Base-by-base conservation (phyloP, 129 eudicot species). In the Lonicera japonica region DNA sequence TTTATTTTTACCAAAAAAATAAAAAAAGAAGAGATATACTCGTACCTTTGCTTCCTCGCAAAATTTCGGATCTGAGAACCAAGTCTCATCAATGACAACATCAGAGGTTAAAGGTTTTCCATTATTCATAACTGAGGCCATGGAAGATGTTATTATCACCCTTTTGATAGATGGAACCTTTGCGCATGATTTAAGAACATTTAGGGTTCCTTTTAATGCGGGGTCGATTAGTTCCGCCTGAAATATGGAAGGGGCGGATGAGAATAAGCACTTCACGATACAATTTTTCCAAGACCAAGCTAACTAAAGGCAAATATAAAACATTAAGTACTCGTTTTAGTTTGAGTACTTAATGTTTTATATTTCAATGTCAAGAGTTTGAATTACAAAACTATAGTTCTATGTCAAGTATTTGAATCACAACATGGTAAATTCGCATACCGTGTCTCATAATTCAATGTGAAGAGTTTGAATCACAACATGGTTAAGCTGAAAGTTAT, bases 151-250 rank as follows among this genome's bases (percentile, higher is more conserved):
- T 56, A 79, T 56, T 16, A 76, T 46, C 71, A 79, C 86, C 66
- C 85, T 65, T 69, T 73, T 70, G 52, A 83, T 25, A 17, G 80
- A 70, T 38, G 73, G 50, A 70, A 71, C 67, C 69, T 73, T 79
- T 21, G 61, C 52, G 56, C 83, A 79, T 46, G 90, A 83, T 40
- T 38, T 57, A 18, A 83, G 83, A 71, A 79, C 90, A 63, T 76
- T 70, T n/a, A 83, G 65, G 4, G 86, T 79, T 23, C 86, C 90
- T 65, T 83, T 83, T 29, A 79, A 58, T 13, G 90, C 86, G 11
- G 86, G 90, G 25, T 79, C 80, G 56, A 79, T 10, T 22, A 79
- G 21, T 45, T 83, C 68, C 20, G 63, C 73, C 89, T 79, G 59
- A 57, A 40, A 47, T 43, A 43, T 21, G 5, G 15, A 14, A 21